A percentile compares a stretch with the other conserved stretches of the same genome.
Evolutionary conservation across 495 filamentous ascomycete species (phyloP).

Genomic region (Xylaria telfairii): DNA sequence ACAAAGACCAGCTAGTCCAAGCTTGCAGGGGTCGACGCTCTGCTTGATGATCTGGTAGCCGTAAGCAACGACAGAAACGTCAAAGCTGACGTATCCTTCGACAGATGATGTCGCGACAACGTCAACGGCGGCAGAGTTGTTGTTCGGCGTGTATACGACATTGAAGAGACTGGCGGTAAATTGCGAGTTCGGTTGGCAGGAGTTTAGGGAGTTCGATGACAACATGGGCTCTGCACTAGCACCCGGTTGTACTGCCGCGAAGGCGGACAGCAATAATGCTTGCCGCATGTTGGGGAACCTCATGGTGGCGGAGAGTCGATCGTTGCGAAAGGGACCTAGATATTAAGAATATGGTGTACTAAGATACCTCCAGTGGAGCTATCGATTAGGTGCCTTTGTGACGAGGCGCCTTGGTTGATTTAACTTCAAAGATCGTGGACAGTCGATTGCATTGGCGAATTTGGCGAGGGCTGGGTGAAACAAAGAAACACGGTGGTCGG

Average conservation of each 20-base stretch:
- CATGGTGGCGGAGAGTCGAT: constrained; percentile 16
- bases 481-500: constrained; percentile 22
- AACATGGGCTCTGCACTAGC: constrained; percentile 52
- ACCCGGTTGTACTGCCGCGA: constrained; percentile 39
- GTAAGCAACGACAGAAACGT: constrained; percentile 79
- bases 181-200: constrained; percentile 78
- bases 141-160: constrained; percentile 77
- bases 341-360: constrained; percentile 15
- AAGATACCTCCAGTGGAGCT: background rate
- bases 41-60: constrained; percentile 71
- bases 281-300: constrained; percentile 26
- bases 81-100: constrained; percentile 81
- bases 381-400: constrained; percentile 18
- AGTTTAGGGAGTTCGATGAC: constrained; percentile 75
- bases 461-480: constrained; percentile 11
- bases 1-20: constrained; percentile 77
- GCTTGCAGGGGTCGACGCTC: constrained; percentile 77
- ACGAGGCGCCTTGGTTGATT: constrained; percentile 12
- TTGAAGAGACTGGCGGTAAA: constrained; percentile 86
- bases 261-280: constrained; percentile 42
- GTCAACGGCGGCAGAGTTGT: constrained; percentile 72
- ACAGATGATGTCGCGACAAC: constrained; percentile 87
- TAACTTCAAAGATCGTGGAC: constrained; percentile 21
- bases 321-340: constrained; percentile 12
- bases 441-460: constrained; percentile 22